phyloP scores from a whole-genome alignment of 176 grass and related monocot genomes.

The Areca catechu region DNA sequence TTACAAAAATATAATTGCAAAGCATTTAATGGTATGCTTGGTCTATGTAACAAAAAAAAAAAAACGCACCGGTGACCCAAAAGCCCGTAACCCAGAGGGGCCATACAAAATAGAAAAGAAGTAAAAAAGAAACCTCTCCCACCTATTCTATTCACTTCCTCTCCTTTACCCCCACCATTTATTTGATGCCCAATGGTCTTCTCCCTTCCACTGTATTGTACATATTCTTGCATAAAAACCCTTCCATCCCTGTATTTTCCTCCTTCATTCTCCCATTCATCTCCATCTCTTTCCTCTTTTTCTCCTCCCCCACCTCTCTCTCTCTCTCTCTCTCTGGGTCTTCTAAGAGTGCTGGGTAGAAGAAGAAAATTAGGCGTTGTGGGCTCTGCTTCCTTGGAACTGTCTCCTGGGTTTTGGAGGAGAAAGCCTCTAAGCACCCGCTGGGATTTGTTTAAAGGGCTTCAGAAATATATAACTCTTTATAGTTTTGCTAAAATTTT shows the following conservation, averaged over 20 bases:
- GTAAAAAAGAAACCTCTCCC: not conserved
- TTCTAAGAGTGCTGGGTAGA: too few species aligned
- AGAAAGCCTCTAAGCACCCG: not conserved
- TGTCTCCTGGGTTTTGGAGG: not conserved
- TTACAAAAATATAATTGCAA: too few species aligned
- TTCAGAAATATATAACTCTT: not conserved
- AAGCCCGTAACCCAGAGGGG: too few species aligned
- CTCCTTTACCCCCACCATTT: conserved; percentile 25
- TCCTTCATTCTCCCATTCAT: not conserved
- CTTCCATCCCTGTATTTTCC: not conserved
- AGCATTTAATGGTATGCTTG: too few species aligned
- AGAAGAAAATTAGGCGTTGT: too few species aligned
- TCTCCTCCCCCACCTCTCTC: not conserved
- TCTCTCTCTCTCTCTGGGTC: not conserved
- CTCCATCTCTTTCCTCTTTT: conserved; percentile 3
- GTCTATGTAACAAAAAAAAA: too few species aligned
- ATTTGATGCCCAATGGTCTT: conserved; percentile 16
- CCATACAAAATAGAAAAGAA: too few species aligned
- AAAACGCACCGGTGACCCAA: too few species aligned
- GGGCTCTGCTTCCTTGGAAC: too few species aligned
- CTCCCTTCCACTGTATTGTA: conserved; percentile 22
- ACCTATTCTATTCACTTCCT: conserved; percentile 22
- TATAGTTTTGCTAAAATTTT: conserved; percentile 4
- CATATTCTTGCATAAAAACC: conserved; percentile 8
- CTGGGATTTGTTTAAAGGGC: not conserved